Evolutionary conservation across 345 rosid genomes (phyloP).

Genomic region (Euphorbia tirucalli): DNA sequence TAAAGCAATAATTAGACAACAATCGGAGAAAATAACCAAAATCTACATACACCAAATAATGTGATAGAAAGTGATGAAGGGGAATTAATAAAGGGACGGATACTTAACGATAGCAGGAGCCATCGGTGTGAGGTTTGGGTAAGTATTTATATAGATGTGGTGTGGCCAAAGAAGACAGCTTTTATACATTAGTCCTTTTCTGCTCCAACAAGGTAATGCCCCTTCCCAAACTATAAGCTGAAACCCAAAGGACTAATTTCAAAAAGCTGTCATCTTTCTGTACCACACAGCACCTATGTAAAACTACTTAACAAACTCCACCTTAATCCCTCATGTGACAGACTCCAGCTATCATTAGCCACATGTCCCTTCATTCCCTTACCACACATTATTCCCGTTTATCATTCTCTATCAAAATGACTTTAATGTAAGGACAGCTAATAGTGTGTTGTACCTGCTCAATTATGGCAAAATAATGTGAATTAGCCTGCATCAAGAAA

Average conservation of each 20-base stretch:
- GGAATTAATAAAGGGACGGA: background rate
- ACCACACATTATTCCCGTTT: background rate
- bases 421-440: background rate
- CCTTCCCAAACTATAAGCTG: background rate
- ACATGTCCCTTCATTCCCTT: background rate
- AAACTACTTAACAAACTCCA: background rate
- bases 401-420: background rate
- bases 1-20: background rate
- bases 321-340: background rate
- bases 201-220: background rate
- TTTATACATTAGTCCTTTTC: background rate
- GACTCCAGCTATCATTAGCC: background rate
- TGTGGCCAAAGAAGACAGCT: background rate
- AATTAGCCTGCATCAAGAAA: constrained; percentile 79
- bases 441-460: constrained; percentile 61
- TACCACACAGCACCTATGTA: background rate
- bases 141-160: background rate
- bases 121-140: background rate
- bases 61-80: background rate
- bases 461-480: constrained; percentile 90
- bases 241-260: background rate
- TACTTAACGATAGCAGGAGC: background rate
- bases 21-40: background rate
- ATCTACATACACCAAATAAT: background rate
- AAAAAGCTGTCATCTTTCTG: background rate